Percentiles rank a stretch among this genome's conserved stretches.
Evolutionary conservation across 2,329 filamentous ascomycete species (phyloP).

Genomic region (Rhinocladiella similis): DNA sequence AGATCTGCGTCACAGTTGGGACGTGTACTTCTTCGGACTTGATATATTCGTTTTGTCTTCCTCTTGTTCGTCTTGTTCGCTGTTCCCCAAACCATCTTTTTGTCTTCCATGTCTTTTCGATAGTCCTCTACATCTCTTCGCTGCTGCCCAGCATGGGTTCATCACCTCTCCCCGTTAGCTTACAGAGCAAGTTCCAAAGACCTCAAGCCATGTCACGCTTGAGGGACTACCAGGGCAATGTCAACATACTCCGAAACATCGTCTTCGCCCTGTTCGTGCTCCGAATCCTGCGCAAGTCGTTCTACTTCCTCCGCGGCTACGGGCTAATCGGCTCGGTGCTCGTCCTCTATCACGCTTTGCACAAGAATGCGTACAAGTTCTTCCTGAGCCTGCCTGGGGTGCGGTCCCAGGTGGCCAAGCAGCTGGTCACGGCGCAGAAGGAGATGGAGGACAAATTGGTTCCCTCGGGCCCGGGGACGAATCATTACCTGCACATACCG

Average conservation of each 20-base stretch:
- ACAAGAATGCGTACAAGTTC: conserved; percentile 75
- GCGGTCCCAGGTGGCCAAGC: conserved; percentile 77
- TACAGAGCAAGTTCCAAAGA: conserved; percentile 47
- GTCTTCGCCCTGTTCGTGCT: conserved; percentile 87
- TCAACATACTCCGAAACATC: conserved; percentile 70
- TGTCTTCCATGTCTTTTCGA: conserved; percentile 13
- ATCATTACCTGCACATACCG: conserved; percentile 73
- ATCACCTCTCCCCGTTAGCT: conserved; percentile 42
- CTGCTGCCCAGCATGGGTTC: conserved; percentile 37
- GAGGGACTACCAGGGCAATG: conserved; percentile 39
- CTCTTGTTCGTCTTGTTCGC: too few relatives aligned
- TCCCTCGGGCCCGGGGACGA: conserved; percentile 67
- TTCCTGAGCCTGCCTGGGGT: conserved; percentile 87
- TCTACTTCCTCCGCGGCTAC: conserved; percentile 85
- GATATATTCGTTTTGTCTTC: too few relatives aligned
- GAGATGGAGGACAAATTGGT: conserved; percentile 86
- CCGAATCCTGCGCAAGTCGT: conserved; percentile 75
- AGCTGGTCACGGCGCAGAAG: conserved; percentile 75
- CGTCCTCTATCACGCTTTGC: conserved; percentile 71
- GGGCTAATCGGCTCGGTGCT: conserved; percentile 77
- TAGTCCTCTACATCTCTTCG: not conserved
- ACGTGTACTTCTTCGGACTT: too few relatives aligned
- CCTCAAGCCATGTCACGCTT: conserved; percentile 34
- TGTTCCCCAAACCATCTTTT: too few relatives aligned
- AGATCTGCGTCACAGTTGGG: too few relatives aligned